Evolutionary conservation across 139 green algal species (phyloP), one percentile per base, ranked within the genome.

Genomic region (Tetraselmis striata): DNA sequence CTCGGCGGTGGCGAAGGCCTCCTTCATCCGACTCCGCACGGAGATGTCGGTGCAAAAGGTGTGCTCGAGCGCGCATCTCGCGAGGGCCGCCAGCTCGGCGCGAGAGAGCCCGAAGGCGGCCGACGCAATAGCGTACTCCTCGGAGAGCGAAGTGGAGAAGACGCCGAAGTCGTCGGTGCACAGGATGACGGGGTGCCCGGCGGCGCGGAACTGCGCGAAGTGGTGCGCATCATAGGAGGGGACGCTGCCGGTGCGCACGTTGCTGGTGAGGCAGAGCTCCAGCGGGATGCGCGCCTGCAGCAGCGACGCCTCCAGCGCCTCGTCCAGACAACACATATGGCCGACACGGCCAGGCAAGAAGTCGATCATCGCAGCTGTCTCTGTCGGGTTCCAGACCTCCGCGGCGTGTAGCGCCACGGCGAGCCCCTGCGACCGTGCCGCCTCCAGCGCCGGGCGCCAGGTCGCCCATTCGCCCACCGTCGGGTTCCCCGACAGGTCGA

Each of bases 401-500:
- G 79, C 93, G 18, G 87, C 92, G 81, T 96, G 94, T 78, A 96
- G 79, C 24, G 90, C 94, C 27, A 96, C 82, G 1, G 75, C 59
- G 0, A 97, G 90, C 5, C 92, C 91, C 29, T 81, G 28, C n/a
- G 32, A 45, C 1, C 90, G 81, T 2, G 93, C 93, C 2, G 25
- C 1, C 0, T 85, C 31, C 75, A 94, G 84, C 1, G 93, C 92
- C 1, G 85, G 86, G 67, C 81, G 27, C 91, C 91, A 95, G 11
- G 77, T 82, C 1, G 24, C 74, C 92, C 89, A 95, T 23, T 75
- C 11, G 5, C 90, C 92, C 1, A 94, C 76, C 23, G 59, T 85
- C 1, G 93, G 93, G 83, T 96, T 93, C 31, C 93, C 93, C 5
- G 88, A 94, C 27, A 96, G 83, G 84, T 96, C 93, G 1, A 96